A percentile compares a stretch with the other conserved stretches of the same genome.
Conservation (phyloP, 2,329 filamentous ascomycete genomes). For the Fusarium beomiforme region DNA sequence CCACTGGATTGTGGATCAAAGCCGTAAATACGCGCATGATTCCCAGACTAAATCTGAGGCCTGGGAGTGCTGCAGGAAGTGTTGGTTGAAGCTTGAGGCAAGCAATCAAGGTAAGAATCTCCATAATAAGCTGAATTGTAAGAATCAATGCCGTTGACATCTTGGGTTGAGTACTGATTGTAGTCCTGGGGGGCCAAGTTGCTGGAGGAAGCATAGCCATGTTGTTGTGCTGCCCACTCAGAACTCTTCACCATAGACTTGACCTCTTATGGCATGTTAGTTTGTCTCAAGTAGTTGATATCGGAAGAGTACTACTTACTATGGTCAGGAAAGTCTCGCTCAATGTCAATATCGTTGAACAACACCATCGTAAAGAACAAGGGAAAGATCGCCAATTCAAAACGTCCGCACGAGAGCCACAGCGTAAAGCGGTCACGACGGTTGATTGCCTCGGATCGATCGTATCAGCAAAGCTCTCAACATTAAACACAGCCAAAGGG, state of each 20-base stretch:
- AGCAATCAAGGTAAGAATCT: no score
- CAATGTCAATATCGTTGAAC: constrained; percentile 10
- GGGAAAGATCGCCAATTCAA: background rate
- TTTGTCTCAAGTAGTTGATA: rapidly evolving
- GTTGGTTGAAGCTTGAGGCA: background rate
- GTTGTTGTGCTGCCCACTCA: background rate
- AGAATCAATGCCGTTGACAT: background rate
- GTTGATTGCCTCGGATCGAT: background rate
- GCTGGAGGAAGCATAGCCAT: background rate
- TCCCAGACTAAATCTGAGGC: constrained; percentile 18
- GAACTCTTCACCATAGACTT: background rate
- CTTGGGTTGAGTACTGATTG: background rate
- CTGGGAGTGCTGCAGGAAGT: constrained; percentile 15
- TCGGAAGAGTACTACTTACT: background rate
- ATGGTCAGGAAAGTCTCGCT: background rate
- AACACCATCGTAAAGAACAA: background rate
- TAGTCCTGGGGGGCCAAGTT: background rate
- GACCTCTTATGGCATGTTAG: background rate
- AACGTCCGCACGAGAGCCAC: background rate
- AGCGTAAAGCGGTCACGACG: background rate
- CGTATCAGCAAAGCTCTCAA: background rate
- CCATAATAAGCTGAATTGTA: background rate
- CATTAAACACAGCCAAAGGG: rapidly evolving
- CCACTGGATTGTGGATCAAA: constrained; percentile 3
- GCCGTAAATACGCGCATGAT: constrained; percentile 19